A percentile compares a stretch with the other conserved stretches of the same genome.
Conservation (phyloP, 2,329 filamentous ascomycete genomes). For the Paecilomyces sp. region DNA sequence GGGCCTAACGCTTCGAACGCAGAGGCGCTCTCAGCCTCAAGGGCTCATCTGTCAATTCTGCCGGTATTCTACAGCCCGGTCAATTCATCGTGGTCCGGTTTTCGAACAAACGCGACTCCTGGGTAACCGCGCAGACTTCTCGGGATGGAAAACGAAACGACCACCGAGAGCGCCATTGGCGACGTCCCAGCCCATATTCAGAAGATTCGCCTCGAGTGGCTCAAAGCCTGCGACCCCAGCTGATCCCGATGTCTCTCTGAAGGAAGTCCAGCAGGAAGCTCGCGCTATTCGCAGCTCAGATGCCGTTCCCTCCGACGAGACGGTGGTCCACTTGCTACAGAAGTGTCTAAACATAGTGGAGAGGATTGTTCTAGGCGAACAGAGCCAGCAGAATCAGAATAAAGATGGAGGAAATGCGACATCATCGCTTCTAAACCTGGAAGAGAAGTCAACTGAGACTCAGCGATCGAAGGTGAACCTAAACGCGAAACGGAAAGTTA, state of each 20-base stretch:
- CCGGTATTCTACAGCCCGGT: conserved; percentile 21
- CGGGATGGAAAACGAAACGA: conserved; percentile 12
- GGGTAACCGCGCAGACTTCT: conserved; percentile 5
- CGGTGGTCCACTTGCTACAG: conserved; percentile 25
- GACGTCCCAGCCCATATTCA: conserved; percentile 1
- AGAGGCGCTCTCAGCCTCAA: conserved; percentile 15
- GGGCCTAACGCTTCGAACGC: conserved; percentile 23
- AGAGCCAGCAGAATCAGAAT: conserved; percentile 11
- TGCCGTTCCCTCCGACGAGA: conserved; percentile 27
- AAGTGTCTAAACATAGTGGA: conserved; percentile 27
- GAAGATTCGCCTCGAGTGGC: conserved; percentile 14
- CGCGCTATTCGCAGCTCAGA: conserved; percentile 20
- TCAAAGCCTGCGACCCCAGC: conserved; percentile 2
- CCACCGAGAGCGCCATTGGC: conserved; percentile 3
- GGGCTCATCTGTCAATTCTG: conserved; percentile 32
- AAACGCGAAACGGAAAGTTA: conserved; percentile 27
- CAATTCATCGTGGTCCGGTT: conserved; percentile 13
- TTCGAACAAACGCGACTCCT: conserved; percentile 11
- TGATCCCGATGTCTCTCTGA: conserved; percentile 19
- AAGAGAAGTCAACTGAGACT: conserved; percentile 26
- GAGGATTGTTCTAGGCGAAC: conserved; percentile 19
- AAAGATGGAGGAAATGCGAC: conserved; percentile 28
- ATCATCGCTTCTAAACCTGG: conserved; percentile 34
- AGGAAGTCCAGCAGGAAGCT: conserved; percentile 20
- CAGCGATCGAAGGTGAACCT: conserved; percentile 16